Percentiles rank a stretch among this genome's conserved stretches.
Conservation (phyloP, 345 rosid genomes). For the Ceriops zippeliana region DNA sequence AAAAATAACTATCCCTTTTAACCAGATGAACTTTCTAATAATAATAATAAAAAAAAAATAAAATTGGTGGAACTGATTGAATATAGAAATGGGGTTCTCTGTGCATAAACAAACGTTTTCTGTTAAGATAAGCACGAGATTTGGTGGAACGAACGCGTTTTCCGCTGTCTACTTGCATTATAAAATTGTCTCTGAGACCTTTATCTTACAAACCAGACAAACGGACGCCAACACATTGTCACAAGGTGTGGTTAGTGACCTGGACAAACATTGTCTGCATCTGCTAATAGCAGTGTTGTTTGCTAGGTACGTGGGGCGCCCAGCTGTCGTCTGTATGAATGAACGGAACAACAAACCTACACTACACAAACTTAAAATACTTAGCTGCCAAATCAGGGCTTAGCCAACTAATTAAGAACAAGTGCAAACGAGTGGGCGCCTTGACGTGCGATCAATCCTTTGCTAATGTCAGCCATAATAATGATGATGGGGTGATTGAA, state of each 20-base stretch:
- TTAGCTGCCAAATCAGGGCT: slow-evolving; percentile 14
- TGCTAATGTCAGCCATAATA: slow-evolving; percentile 23
- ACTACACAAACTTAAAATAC: neutral
- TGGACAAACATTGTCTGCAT: neutral
- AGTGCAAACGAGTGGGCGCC: slow-evolving; percentile 27
- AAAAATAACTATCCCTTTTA: neutral
- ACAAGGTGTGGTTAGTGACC: slow-evolving; percentile 12
- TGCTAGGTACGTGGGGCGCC: slow-evolving; percentile 24
- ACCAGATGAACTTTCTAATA: neutral
- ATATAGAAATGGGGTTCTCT: neutral
- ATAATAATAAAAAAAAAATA: neutral
- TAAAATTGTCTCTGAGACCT: slow-evolving; percentile 10
- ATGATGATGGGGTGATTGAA: slow-evolving; percentile 10
- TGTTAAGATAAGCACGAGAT: slow-evolving; percentile 13
- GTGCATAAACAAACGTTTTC: neutral
- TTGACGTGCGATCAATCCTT: slow-evolving; percentile 35
- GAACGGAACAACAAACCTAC: neutral
- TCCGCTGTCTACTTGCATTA: slow-evolving; percentile 13
- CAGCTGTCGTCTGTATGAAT: neutral
- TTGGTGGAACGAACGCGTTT: slow-evolving; percentile 38
- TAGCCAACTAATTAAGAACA: slow-evolving; percentile 11
- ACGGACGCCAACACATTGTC: neutral
- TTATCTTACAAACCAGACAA: slow-evolving; percentile 3
- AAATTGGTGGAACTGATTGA: neutral
- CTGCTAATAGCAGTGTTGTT: neutral